A percentile compares a stretch with the other conserved stretches of the same genome.
These are phyloP conservation scores for Saxophila tyrrhenica DNA, from an alignment of 495 filamentous ascomycete species.

Conservation along the genomic window DNA sequence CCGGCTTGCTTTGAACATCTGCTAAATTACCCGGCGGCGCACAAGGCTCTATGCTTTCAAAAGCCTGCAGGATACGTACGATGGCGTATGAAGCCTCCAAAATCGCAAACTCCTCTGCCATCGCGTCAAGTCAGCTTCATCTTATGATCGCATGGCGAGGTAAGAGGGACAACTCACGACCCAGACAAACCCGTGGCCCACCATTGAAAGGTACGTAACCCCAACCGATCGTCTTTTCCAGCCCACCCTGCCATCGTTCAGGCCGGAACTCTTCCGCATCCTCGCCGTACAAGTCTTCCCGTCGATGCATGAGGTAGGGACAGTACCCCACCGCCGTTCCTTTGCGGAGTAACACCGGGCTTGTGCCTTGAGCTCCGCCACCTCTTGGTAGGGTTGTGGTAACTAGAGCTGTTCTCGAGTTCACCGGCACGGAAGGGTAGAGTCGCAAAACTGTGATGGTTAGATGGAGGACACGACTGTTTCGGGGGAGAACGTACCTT, in stretches of 20 bases:
- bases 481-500: too few species aligned
- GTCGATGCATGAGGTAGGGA: constrained; percentile 20
- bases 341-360: constrained; percentile 18
- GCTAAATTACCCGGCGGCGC: not conserved
- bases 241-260: constrained; percentile 20
- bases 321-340: constrained; percentile 12
- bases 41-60: too few species aligned
- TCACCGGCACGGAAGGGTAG: constrained; percentile 18
- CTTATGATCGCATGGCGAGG: too few species aligned
- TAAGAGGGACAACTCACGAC: not conserved
- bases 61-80: constrained; percentile 15
- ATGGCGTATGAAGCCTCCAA: constrained; percentile 12
- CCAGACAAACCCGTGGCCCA: constrained; percentile 19
- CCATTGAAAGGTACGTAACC: constrained; percentile 18
- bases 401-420: constrained; percentile 6
- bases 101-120: constrained; percentile 14
- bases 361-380: constrained; percentile 15
- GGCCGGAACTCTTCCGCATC: constrained; percentile 21
- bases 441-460: constrained; percentile 21
- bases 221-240: constrained; percentile 5
- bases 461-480: too few species aligned
- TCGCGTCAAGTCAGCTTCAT: too few species aligned
- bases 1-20: not conserved
- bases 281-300: constrained; percentile 17
- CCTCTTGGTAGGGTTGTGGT: constrained; percentile 19